Base-by-base conservation (phyloP, 176 grass and related monocot species). In the Aegilops bicornis region DNA sequence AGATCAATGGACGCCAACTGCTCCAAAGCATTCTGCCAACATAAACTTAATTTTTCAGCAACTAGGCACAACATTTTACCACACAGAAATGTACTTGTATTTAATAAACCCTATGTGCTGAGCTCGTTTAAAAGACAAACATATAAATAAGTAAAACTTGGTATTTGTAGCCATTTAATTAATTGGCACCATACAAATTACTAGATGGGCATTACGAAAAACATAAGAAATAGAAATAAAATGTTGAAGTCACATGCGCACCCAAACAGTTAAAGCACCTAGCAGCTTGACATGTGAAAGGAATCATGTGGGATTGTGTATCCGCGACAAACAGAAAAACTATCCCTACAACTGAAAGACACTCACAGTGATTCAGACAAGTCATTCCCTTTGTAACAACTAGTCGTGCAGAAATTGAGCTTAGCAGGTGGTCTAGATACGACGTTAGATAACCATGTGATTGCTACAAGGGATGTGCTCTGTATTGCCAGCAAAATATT, bases 1-100 rank as follows among this genome's bases (percentile, higher is more conserved):
- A 98, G 90, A 91, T 98, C 88, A 82, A 95, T 89, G 35, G 81
- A 91, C 79, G 96, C 93, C 83, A 98, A 56, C 69, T 98, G 93
- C 87, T 93, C 94, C 93, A 98, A 80, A 33, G 93, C 93, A 86
- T 96, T 92, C 96, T 98, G 79, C 71, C 75, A 91, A 86, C 69
- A 78, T 23, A 85, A 86, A 62, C 4, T n/a, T 69, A 11, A 71
- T 52, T 68, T 79, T 62, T 77, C 81, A 90, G 71, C 29, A 84
- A 63, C 25, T n/a, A 82, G 2, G 7, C 60, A 39, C 67, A 31
- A 9, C 19, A 69, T 33, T 84, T 81, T 76, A 74, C 32, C 16
- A 16, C 23, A 47, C 45, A 67, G 1, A 76, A 52, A 64, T 48
- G 1, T 61, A 67, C 62, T 62, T 69, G 2, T 19, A 27, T 69